phyloP scores from a whole-genome alignment of 78 protist genomes.

The Dictyostelium capitatum region DNA sequence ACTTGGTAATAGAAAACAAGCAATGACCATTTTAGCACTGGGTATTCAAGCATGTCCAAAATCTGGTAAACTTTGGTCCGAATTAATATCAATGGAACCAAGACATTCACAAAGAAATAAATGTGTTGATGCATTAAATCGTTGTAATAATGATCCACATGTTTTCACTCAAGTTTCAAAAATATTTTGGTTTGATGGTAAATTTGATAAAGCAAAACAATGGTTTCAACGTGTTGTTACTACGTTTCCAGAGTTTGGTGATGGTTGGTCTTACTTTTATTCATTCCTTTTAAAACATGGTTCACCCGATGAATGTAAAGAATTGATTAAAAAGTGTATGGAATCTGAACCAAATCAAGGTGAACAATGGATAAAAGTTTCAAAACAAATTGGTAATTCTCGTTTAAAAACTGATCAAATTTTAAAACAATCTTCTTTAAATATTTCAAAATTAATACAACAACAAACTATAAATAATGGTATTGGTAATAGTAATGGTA shows the following conservation, averaged over 20 bases:
- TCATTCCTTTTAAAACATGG: slow-evolving; percentile 84
- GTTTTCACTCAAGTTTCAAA: slow-evolving; percentile 71
- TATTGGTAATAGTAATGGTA: no score
- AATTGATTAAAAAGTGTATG: slow-evolving; percentile 82
- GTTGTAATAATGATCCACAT: slow-evolving; percentile 80
- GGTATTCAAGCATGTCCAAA: slow-evolving; percentile 88
- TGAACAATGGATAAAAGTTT: slow-evolving; percentile 87
- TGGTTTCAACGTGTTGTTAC: slow-evolving; percentile 94
- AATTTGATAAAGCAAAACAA: slow-evolving; percentile 85
- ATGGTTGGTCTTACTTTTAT: slow-evolving; percentile 95
- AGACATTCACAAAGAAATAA: slow-evolving; percentile 51
- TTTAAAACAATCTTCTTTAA: slow-evolving; percentile 62
- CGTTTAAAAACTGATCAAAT: slow-evolving; percentile 72
- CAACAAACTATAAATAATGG: background rate
- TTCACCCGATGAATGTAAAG: background rate
- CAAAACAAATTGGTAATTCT: slow-evolving; percentile 82
- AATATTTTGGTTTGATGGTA: slow-evolving; percentile 94
- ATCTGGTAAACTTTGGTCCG: slow-evolving; percentile 95
- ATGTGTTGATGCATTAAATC: slow-evolving; percentile 90
- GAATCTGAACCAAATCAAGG: slow-evolving; percentile 93
- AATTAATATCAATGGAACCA: slow-evolving; percentile 89
- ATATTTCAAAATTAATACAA: slow-evolving; percentile 31
- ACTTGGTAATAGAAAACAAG: slow-evolving; percentile 62
- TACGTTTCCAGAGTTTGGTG: slow-evolving; percentile 92
- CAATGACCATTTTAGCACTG: slow-evolving; percentile 70